phyloP scores from a whole-genome alignment of 805 yeast genomes.

The Candida manassasensis region DNA sequence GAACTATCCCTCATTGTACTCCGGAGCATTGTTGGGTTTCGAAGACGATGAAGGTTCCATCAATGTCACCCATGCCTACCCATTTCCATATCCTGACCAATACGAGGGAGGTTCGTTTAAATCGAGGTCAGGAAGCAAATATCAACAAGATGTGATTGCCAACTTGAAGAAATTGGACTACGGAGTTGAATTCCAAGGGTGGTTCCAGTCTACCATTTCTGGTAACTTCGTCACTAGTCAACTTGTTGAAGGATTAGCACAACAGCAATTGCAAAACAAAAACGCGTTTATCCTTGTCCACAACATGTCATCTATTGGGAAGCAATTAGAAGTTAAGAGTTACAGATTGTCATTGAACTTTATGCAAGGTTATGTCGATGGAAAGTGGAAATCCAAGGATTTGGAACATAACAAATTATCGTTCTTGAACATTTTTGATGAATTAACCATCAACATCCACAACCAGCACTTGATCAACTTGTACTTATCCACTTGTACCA shows the following conservation, averaged over 20 bases:
- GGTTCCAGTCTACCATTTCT: constrained; percentile 68
- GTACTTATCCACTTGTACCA: constrained; percentile 33
- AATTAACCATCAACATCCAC: constrained; percentile 59
- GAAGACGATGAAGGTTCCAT: constrained; percentile 51
- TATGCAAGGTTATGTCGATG: constrained; percentile 49
- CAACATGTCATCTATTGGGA: constrained; percentile 64
- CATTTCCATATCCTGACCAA: constrained; percentile 65
- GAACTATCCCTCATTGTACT: constrained; percentile 53
- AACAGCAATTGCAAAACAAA: constrained; percentile 54
- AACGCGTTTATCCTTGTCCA: constrained; percentile 57
- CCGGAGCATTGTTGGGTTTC: constrained; percentile 74
- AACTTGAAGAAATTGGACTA: constrained; percentile 57
- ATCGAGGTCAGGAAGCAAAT: constrained; percentile 57
- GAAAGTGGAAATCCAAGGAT: constrained; percentile 62
- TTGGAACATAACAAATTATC: constrained; percentile 57
- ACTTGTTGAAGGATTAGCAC: constrained; percentile 64
- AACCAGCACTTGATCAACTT: constrained; percentile 65
- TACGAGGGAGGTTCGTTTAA: constrained; percentile 58
- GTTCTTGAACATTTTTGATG: constrained; percentile 64
- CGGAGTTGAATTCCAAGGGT: constrained; percentile 72
- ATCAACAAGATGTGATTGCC: constrained; percentile 62
- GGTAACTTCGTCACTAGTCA: constrained; percentile 67
- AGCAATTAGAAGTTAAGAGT: constrained; percentile 65
- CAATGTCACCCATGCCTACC: constrained; percentile 57
- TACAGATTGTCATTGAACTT: constrained; percentile 62